A percentile compares a stretch with the other conserved stretches of the same genome.
phyloP scores from a whole-genome alignment of 768 basidiomycete species.

The Leccinellum rugosiceps region DNA sequence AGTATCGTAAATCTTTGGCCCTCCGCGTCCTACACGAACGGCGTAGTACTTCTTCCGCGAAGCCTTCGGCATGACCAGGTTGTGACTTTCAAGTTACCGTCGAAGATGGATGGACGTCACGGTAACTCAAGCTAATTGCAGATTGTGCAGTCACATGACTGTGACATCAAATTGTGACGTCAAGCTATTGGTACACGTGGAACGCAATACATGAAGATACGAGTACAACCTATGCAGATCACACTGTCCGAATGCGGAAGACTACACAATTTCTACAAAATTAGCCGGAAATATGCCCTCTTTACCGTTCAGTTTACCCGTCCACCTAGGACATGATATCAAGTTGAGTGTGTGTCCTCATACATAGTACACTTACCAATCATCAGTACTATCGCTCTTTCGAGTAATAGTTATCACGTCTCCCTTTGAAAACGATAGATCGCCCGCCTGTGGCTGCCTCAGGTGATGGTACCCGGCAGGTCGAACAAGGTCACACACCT shows the following conservation, averaged over 20 bases:
- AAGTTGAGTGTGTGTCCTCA: background rate
- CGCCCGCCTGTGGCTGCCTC: constrained; percentile 51
- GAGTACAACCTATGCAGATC: background rate
- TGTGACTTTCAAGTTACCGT: background rate
- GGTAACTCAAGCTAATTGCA: no score
- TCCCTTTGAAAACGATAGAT: constrained; percentile 73
- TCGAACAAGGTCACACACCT: constrained; percentile 41
- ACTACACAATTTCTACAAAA: constrained; percentile 65
- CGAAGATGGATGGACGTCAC: background rate
- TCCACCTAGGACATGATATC: constrained; percentile 55
- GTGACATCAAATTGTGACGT: background rate
- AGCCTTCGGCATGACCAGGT: constrained; percentile 31
- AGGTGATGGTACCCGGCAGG: constrained; percentile 1
- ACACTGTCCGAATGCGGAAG: background rate
- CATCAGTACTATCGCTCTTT: constrained; percentile 68
- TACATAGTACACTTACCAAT: constrained; percentile 50
- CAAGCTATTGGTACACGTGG: background rate
- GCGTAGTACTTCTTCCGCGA: constrained; percentile 53
- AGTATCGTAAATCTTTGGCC: constrained; percentile 51
- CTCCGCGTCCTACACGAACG: constrained; percentile 54
- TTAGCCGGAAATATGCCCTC: constrained; percentile 81
- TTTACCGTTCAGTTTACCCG: constrained; percentile 55
- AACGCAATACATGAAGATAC: constrained; percentile 3
- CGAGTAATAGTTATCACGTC: constrained; percentile 67
- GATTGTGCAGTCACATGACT: background rate